Evolutionary conservation across 345 rosid species (phyloP), one percentile per base, ranked within the genome.

Genomic region (Eucalyptus pauciflora): DNA sequence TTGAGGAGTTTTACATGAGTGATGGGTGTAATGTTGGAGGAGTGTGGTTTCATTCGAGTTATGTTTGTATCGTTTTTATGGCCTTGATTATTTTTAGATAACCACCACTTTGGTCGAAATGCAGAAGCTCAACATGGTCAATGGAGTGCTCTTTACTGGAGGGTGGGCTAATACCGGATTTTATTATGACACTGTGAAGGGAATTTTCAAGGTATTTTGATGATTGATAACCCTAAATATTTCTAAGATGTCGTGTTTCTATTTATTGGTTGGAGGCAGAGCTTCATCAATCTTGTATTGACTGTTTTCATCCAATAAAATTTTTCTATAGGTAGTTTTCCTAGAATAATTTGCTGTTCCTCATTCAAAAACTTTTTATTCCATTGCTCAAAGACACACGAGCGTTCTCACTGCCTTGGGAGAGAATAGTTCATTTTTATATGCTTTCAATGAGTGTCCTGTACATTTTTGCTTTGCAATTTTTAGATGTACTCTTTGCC

Each of bases 81-180:
- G n/a, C n/a, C n/a, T n/a, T n/a, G n/a, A n/a, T n/a, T n/a, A n/a
- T n/a, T n/a, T n/a, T n/a, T n/a, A n/a, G n/a, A n/a, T n/a, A n/a
- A n/a, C n/a, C n/a, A n/a, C n/a, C n/a, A n/a, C n/a, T 58, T 50
- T 33, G 88, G 86, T 33, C 4, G 3, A 10, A 15, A 64, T 92
- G 93, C 95, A 95, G 99, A 97, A 97, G 95, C 96, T 95, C 52
- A 90, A 94, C 87, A 91, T 97, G 92, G 96, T 97, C 29, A 97
- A 96, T 56, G 99, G 99, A 86, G 96, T 45, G 46, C 46, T 45
- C 46, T 45, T 45, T 45, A 45, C 9, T 45, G 9, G 99, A 85
- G 99, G 99, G 86, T 94, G 99, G 99, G 98, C 96, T 87, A 97
- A 95, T 87, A 86, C 41, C 4, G 98, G 99, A 15, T 92, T 94